Evolutionary conservation across 345 rosid species (phyloP).

Genomic region (Streptanthus diversifolius): DNA sequence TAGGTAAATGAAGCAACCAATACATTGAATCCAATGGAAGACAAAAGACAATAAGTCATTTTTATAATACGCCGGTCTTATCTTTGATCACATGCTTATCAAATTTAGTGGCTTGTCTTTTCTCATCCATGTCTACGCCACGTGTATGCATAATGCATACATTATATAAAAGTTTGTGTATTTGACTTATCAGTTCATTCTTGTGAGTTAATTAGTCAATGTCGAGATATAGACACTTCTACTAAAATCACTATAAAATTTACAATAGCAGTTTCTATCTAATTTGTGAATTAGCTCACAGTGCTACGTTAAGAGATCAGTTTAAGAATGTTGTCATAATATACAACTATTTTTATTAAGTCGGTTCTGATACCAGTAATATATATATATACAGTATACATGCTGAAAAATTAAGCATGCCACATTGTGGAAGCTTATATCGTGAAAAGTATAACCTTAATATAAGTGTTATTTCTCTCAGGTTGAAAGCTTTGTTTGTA

Average conservation of each 20-base stretch:
- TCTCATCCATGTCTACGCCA: conserved; percentile 16
- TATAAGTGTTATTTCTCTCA: background rate
- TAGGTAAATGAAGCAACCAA: conserved; percentile 24
- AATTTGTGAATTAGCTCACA: background rate
- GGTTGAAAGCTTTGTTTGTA: background rate
- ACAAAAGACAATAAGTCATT: conserved; percentile 3
- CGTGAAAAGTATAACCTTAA: background rate
- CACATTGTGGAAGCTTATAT: background rate
- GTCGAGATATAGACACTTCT: background rate
- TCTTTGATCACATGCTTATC: conserved; percentile 33
- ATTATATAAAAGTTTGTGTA: background rate
- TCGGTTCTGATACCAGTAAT: background rate
- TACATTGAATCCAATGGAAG: conserved; percentile 32
- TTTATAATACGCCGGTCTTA: conserved; percentile 39
- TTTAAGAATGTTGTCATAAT: background rate
- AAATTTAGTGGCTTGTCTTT: conserved; percentile 40
- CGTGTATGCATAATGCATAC: background rate
- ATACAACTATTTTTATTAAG: background rate
- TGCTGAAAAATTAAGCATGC: background rate
- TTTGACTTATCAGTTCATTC: background rate
- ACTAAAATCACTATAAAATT: background rate
- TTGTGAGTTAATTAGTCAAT: background rate
- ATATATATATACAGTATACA: background rate
- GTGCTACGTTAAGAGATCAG: background rate
- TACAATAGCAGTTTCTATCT: background rate